Conservation (phyloP, 192 early-diverging fungal species). For the Coemansia sp. region DNA sequence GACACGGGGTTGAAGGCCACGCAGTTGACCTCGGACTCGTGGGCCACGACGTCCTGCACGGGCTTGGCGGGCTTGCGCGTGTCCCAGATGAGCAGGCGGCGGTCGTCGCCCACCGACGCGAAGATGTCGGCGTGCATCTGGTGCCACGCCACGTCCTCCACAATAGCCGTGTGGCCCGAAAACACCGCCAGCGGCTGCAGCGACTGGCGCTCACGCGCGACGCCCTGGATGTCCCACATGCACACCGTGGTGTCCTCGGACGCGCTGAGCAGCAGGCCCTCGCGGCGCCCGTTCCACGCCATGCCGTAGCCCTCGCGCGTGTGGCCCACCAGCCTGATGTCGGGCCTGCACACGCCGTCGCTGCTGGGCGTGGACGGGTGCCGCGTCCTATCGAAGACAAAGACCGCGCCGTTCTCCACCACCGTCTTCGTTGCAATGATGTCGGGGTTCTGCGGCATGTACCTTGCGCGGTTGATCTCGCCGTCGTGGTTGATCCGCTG, state of each 20-base stretch:
- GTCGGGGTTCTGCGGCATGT: conserved; percentile 94
- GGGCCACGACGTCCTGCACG: conserved; percentile 72
- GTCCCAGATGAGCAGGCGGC: conserved; percentile 93
- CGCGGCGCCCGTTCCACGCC: conserved; percentile 81
- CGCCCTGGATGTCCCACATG: conserved; percentile 86
- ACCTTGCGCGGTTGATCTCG: conserved; percentile 97
- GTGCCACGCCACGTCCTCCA: conserved; percentile 98
- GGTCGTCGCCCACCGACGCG: conserved; percentile 97
- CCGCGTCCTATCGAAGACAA: conserved; percentile 92
- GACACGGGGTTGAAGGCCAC: conserved; percentile 91
- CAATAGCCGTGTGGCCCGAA: conserved; percentile 83
- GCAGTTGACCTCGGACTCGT: conserved; percentile 90
- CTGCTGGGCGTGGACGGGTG: conserved; percentile 76
- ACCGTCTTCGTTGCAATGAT: conserved; percentile 94
- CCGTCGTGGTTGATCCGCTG: conserved; percentile 97
- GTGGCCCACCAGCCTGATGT: conserved; percentile 83
- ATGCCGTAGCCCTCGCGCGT: conserved; percentile 93
- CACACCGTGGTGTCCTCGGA: conserved; percentile 91
- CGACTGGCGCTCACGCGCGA: conserved; percentile 69
- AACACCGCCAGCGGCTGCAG: conserved; percentile 80
- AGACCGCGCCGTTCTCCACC: conserved; percentile 79
- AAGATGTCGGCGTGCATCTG: conserved; percentile 79
- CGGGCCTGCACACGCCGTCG: conserved; percentile 79
- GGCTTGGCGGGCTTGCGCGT: conserved; percentile 74
- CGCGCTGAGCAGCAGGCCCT: conserved; percentile 84